Base-by-base conservation (phyloP, 495 filamentous ascomycete genomes). In the Hyaloscypha finlandica region DNA sequence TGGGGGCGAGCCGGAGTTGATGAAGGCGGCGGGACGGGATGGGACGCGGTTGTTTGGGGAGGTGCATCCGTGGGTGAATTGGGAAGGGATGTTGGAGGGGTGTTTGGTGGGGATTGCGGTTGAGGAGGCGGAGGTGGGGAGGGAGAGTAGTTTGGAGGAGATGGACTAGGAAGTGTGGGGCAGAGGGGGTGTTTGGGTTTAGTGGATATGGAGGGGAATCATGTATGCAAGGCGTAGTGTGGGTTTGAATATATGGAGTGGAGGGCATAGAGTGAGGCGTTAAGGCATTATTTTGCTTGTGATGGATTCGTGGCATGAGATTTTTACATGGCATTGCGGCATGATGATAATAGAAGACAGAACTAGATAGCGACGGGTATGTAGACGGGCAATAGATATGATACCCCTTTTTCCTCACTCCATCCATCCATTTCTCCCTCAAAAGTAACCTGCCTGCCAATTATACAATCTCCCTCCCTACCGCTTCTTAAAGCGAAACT, bases 41-140 rank as follows among this genome's bases (percentile, higher is more conserved):
- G 92, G 88, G 42, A 87, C 83, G 6, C 88, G 87, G 79, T 71
- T 99, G 73, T 98, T 99, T 76, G 87, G 89, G 68, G 93, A 97
- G 80, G 85, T 94, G 29, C 95, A 99, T 81, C 93, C 94, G 20
- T 99, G 96, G 95, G 94, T 99, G 11, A 99, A 96, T 72, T 96
- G 92, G 83, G 96, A 98, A 80, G 91, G 89, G 4, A 97, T 99
- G 86, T 77, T 99, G 61, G 86, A 87, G 30, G 86, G 90, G 72
- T 97, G 94, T 76, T 72, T 97, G 68, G 84, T 99, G 4, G 95
- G 95, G 1, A 87, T 97, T 35, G 79, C 92, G 75, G 92, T 98
- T 48, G 82, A 85, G 5, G 96, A 98, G 82, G 81, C 85, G 63
- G 89, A 93, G 48, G 82, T 66, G 16, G 35, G 65, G 22, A 42